Percentiles rank a stretch among this genome's conserved stretches.
phyloP scores from a whole-genome alignment of 495 filamentous ascomycete species.

The Glonium stellatum region DNA sequence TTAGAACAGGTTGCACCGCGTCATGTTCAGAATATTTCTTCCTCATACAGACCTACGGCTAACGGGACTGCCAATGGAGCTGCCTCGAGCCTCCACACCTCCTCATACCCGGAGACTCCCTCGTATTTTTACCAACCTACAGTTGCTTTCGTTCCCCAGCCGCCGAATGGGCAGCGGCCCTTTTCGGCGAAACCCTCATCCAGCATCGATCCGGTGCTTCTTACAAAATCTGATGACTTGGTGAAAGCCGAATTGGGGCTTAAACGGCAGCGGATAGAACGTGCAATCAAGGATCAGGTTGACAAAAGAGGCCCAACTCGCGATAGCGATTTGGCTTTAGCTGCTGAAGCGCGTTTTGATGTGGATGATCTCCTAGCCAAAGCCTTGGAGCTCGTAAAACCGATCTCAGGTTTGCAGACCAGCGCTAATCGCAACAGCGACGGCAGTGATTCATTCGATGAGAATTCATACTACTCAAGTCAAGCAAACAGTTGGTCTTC shows the following conservation, averaged over 20 bases:
- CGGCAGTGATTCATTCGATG: conserved; percentile 74
- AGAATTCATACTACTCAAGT: conserved; percentile 94
- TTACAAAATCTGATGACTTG: conserved; percentile 77
- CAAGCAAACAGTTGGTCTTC: conserved; percentile 43
- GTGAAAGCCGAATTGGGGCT: conserved; percentile 75
- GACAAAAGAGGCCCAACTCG: conserved; percentile 52
- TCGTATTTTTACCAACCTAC: conserved; percentile 23
- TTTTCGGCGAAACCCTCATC: conserved; percentile 30
- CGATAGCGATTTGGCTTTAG: conserved; percentile 48
- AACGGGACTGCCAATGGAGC: conserved; percentile 27
- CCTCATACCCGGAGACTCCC: conserved; percentile 17
- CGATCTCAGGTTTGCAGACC: conserved; percentile 47
- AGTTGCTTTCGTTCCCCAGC: conserved; percentile 28
- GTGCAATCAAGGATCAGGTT: conserved; percentile 63
- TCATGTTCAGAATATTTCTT: conserved; percentile 20
- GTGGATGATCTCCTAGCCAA: conserved; percentile 64
- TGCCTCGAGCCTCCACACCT: conserved; percentile 6
- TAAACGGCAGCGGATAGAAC: conserved; percentile 75
- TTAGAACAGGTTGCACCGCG: conserved; percentile 44
- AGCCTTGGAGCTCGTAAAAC: conserved; percentile 65
- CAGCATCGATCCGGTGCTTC: conserved; percentile 68
- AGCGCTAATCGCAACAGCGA: conserved; percentile 45
- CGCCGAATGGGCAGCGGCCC: conserved; percentile 9
- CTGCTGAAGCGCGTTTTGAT: conserved; percentile 65
- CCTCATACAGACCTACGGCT: conserved; percentile 13